Conservation (phyloP, 2,329 filamentous ascomycete genomes). For the Aspergillus floridensis region DNA sequence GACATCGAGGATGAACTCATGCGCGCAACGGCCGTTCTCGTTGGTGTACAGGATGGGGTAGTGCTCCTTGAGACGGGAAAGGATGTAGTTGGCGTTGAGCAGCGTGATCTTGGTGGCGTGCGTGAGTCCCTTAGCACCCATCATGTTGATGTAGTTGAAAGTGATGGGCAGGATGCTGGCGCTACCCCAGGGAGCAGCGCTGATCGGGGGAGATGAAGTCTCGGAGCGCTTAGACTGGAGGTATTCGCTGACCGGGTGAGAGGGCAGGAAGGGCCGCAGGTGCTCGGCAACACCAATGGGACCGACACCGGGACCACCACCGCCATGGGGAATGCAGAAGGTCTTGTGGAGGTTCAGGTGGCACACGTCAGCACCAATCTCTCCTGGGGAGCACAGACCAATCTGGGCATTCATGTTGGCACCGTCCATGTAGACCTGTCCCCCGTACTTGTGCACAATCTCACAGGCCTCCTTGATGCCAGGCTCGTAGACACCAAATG, state of each 20-base stretch:
- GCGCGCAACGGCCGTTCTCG: slow-evolving; percentile 78
- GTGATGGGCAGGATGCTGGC: slow-evolving; percentile 91
- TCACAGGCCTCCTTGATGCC: slow-evolving; percentile 80
- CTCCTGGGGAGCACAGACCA: slow-evolving; percentile 87
- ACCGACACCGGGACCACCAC: slow-evolving; percentile 88
- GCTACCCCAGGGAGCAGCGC: slow-evolving; percentile 80
- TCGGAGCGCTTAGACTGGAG: slow-evolving; percentile 40
- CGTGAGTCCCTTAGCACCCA: slow-evolving; percentile 78
- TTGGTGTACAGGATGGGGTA: slow-evolving; percentile 96
- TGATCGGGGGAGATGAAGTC: slow-evolving; percentile 64
- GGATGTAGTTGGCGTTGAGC: slow-evolving; percentile 97
- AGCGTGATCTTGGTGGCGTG: slow-evolving; percentile 88
- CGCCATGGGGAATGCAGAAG: slow-evolving; percentile 96
- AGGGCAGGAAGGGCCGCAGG: slow-evolving; percentile 72
- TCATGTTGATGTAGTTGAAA: slow-evolving; percentile 93
- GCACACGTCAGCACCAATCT: slow-evolving; percentile 94
- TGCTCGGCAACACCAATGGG: slow-evolving; percentile 89
- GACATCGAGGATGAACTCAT: slow-evolving; percentile 94
- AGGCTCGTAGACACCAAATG: slow-evolving; percentile 92
- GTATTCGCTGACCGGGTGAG: slow-evolving; percentile 60
- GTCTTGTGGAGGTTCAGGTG: slow-evolving; percentile 98
- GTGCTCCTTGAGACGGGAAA: slow-evolving; percentile 78
- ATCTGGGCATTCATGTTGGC: slow-evolving; percentile 99
- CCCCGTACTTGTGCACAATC: slow-evolving; percentile 81
- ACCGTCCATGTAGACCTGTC: slow-evolving; percentile 97